A percentile compares a stretch with the other conserved stretches of the same genome.
These are phyloP conservation scores for Rhizophagus prolifer DNA, from an alignment of 192 early-diverging fungal genomes.

Conservation along the genomic window DNA sequence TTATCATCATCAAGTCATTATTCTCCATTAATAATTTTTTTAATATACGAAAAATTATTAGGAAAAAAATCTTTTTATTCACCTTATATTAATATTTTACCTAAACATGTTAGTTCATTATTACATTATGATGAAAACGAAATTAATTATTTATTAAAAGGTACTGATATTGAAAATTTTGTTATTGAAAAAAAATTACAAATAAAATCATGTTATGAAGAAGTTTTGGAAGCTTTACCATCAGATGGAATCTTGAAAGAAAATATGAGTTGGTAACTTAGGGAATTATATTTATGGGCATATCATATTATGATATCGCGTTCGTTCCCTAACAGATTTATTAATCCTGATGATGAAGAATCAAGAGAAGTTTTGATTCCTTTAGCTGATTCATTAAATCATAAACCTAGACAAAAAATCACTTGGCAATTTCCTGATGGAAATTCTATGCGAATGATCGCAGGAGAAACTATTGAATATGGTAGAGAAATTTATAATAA, in stretches of 20 bases:
- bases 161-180: not conserved
- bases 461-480: not conserved
- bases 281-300: conserved; percentile 12
- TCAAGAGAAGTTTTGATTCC: not conserved
- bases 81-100: conserved; percentile 5
- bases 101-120: not conserved
- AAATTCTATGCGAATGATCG: not conserved
- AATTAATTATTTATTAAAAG: not conserved
- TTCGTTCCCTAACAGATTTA: not conserved
- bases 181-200: not conserved
- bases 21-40: too few relatives aligned
- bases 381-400: conserved; percentile 6
- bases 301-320: not conserved
- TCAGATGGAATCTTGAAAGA: too few relatives aligned
- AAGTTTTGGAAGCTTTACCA: too few relatives aligned
- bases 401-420: conserved; percentile 8
- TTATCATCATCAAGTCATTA: not conserved
- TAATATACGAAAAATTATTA: too few relatives aligned
- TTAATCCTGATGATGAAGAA: not conserved
- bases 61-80: not conserved
- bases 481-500: conserved; percentile 3
- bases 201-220: not conserved
- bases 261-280: not conserved
- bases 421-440: not conserved
- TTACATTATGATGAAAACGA: not conserved